These are phyloP conservation scores for Wickerhamomyces canadensis DNA, from an alignment of 805 yeast genomes.

Conservation along the genomic window DNA sequence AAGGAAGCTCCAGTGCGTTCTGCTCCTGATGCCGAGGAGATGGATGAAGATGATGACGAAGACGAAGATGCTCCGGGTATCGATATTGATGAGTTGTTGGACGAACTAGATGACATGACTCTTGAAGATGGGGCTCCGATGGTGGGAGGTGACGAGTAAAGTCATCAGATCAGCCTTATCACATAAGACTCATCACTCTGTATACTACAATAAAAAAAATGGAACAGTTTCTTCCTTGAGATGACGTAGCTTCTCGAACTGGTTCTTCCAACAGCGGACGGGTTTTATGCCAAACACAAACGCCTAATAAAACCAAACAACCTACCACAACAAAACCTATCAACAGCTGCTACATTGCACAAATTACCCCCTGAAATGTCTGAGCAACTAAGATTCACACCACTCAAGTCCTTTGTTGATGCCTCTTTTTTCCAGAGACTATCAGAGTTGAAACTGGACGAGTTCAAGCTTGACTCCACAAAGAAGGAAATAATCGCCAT, in stretches of 20 bases:
- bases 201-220: neutral
- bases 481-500: slow-evolving; percentile 23
- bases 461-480: slow-evolving; percentile 47
- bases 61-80: slow-evolving; percentile 86
- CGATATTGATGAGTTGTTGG: slow-evolving; percentile 86
- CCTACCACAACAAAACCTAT: neutral
- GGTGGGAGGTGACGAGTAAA: no score
- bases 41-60: slow-evolving; percentile 52
- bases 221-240: neutral
- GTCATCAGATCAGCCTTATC: no score
- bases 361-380: no score
- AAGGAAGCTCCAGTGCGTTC: slow-evolving; percentile 11
- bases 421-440: slow-evolving; percentile 80
- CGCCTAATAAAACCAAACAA: no score
- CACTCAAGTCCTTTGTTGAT: slow-evolving; percentile 72
- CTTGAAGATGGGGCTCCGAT: slow-evolving; percentile 50
- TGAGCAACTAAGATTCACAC: slow-evolving; percentile 25
- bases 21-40: slow-evolving; percentile 32
- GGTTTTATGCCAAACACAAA: no score
- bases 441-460: slow-evolving; percentile 67
- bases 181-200: no score
- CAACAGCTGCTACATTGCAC: no score
- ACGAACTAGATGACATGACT: slow-evolving; percentile 91
- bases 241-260: no score
- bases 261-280: no score